These are phyloP conservation scores for Strigomonas galati DNA, from an alignment of 208 protist species.

Conservation along the genomic window DNA sequence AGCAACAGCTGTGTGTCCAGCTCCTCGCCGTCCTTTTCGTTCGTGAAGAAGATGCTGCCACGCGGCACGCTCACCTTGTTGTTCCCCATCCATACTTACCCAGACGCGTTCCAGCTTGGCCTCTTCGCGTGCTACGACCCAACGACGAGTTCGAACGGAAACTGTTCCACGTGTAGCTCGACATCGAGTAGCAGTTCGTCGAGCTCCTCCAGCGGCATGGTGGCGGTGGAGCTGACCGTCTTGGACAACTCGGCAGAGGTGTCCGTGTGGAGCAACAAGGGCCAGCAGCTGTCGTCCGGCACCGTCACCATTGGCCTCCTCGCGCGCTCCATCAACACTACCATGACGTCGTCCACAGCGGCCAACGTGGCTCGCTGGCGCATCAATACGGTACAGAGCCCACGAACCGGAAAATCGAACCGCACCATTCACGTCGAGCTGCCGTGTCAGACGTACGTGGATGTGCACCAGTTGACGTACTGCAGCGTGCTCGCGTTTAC, in stretches of 20 bases:
- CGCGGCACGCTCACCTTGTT: conserved; percentile 9
- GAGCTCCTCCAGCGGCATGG: conserved; percentile 7
- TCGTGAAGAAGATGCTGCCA: conserved; percentile 17
- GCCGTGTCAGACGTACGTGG: conserved; percentile 15
- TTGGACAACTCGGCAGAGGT: conserved; percentile 13
- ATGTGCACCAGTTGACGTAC: conserved; percentile 32
- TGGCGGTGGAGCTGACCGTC: not conserved
- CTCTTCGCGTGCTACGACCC: conserved; percentile 9
- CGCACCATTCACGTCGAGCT: conserved; percentile 19
- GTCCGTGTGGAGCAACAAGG: conserved; percentile 13
- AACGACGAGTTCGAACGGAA: not conserved
- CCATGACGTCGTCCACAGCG: not conserved
- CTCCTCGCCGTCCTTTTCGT: not conserved
- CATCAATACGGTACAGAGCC: conserved; percentile 6
- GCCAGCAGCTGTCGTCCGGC: not conserved
- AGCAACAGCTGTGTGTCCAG: not conserved
- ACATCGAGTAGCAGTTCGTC: not conserved
- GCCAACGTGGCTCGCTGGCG: conserved; percentile 13
- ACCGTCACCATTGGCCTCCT: not conserved
- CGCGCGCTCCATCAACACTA: not conserved
- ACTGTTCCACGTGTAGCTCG: not conserved
- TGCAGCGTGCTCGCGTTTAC: conserved; percentile 23
- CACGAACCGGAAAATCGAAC: conserved; percentile 11
- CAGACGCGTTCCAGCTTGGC: conserved; percentile 25
- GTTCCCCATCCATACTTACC: conserved; percentile 18